Conservation (phyloP, 345 rosid genomes). For the Physaria fendleri region DNA sequence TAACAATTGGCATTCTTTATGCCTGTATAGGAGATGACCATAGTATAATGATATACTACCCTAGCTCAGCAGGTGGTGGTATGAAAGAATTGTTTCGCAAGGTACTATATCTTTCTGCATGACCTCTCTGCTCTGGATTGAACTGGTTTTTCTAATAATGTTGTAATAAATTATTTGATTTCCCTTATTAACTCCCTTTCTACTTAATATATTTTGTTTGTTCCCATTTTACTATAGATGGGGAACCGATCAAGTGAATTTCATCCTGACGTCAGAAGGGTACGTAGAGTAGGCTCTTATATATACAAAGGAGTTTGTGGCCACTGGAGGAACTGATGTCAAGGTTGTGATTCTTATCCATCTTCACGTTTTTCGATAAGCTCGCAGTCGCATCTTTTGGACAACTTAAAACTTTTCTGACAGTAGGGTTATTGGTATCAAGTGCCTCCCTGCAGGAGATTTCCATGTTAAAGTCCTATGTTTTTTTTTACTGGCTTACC, state of each 20-base stretch:
- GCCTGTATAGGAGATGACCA: constrained; percentile 77
- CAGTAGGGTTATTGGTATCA: neutral
- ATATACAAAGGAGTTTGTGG: constrained; percentile 99
- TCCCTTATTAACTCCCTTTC: too few relatives aligned
- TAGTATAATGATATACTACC: constrained; percentile 97
- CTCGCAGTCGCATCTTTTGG: constrained; percentile 2
- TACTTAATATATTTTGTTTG: neutral
- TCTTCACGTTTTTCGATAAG: neutral
- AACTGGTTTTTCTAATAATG: neutral
- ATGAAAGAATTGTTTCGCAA: constrained; percentile 99
- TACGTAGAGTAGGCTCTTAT: constrained; percentile 94
- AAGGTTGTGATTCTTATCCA: constrained; percentile 46
- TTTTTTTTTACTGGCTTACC: neutral
- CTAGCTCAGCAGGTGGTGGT: constrained; percentile 99
- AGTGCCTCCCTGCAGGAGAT: neutral
- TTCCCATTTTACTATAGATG: constrained; percentile 39
- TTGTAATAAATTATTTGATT: neutral
- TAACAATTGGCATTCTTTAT: constrained; percentile 1
- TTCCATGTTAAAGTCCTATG: neutral
- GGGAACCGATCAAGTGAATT: constrained; percentile 99
- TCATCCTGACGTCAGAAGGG: constrained; percentile 97
- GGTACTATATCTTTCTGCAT: constrained; percentile 38
- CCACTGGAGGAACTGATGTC: constrained; percentile 99
- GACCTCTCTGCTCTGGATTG: constrained; percentile 8
- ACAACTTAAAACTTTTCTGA: neutral